These are phyloP conservation scores for Oenanthe javanica DNA, from an alignment of 140 eudicot species.

Conservation along the genomic window DNA sequence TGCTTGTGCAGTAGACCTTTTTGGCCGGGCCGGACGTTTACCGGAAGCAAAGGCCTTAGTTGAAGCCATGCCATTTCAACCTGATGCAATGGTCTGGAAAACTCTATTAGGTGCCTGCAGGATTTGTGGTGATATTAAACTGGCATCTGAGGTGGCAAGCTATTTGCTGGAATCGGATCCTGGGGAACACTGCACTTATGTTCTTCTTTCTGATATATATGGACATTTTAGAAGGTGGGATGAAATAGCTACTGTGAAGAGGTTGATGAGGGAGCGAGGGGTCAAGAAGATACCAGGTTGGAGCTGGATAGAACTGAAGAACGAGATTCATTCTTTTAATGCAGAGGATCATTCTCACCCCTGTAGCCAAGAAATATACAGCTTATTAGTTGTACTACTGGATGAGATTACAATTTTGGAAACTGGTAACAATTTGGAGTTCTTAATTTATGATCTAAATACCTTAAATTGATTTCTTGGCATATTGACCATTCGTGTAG, in stretches of 20 bases:
- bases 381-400: slow-evolving; percentile 27
- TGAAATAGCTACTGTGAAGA: slow-evolving; percentile 57
- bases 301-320: slow-evolving; percentile 86
- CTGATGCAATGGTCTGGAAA: slow-evolving; percentile 90
- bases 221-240: slow-evolving; percentile 70
- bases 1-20: slow-evolving; percentile 79
- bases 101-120: slow-evolving; percentile 86
- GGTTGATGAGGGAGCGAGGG: slow-evolving; percentile 76
- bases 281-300: slow-evolving; percentile 91
- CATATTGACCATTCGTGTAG: background rate
- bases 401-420: slow-evolving; percentile 28
- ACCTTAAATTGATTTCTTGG: background rate
- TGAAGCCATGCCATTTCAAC: slow-evolving; percentile 71
- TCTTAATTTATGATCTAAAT: background rate
- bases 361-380: slow-evolving; percentile 37
- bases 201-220: slow-evolving; percentile 80
- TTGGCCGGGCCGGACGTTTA: slow-evolving; percentile 77
- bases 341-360: slow-evolving; percentile 72
- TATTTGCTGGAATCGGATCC: slow-evolving; percentile 62
- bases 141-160: slow-evolving; percentile 55
- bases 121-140: slow-evolving; percentile 68
- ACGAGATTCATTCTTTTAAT: slow-evolving; percentile 61
- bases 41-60: slow-evolving; percentile 55
- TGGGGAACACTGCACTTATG: slow-evolving; percentile 74
- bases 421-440: slow-evolving; percentile 7